Percentiles rank a stretch among this genome's conserved stretches.
Evolutionary conservation across 768 basidiomycete species (phyloP).

Genomic region (Pisolithus marmoratus): DNA sequence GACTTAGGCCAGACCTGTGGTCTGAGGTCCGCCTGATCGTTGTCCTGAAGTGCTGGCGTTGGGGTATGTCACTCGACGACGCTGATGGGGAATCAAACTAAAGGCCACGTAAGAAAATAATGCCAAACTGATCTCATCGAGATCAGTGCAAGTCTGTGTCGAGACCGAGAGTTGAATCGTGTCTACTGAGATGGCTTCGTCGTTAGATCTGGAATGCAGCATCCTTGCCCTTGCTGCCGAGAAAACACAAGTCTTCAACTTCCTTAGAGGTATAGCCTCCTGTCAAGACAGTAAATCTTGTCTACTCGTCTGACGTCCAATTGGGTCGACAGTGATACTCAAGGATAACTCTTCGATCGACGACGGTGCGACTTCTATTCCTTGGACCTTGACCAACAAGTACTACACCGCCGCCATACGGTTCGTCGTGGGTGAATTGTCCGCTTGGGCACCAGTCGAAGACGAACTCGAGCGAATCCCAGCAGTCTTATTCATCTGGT

Average conservation of each 20-base stretch:
- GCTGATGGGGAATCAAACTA: too few relatives aligned
- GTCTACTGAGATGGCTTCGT: not conserved
- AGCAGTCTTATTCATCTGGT: conserved; percentile 72
- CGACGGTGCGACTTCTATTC: conserved; percentile 30
- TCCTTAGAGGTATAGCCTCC: conserved; percentile 21
- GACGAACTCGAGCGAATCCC: conserved; percentile 42
- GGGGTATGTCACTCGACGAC: too few relatives aligned
- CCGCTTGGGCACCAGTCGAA: conserved; percentile 36
- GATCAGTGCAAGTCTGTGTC: too few relatives aligned
- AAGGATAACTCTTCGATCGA: conserved; percentile 1
- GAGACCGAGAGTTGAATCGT: too few relatives aligned
- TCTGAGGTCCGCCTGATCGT: too few relatives aligned
- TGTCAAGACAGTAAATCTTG: conserved; percentile 1
- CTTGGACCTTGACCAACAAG: conserved; percentile 75
- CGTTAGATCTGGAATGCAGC: conserved; percentile 16
- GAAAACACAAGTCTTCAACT: conserved; percentile 11
- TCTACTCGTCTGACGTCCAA: conserved; percentile 12
- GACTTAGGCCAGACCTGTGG: too few relatives aligned
- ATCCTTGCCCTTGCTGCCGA: conserved; percentile 22
- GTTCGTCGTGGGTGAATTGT: conserved; percentile 50
- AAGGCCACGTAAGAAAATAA: too few relatives aligned
- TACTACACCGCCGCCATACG: conserved; percentile 78
- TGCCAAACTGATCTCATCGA: too few relatives aligned
- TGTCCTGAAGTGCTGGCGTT: too few relatives aligned
- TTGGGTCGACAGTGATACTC: conserved; percentile 6